Base-by-base conservation (phyloP, 176 grass and related monocot genomes). In the Urochloa ruziziensis region DNA sequence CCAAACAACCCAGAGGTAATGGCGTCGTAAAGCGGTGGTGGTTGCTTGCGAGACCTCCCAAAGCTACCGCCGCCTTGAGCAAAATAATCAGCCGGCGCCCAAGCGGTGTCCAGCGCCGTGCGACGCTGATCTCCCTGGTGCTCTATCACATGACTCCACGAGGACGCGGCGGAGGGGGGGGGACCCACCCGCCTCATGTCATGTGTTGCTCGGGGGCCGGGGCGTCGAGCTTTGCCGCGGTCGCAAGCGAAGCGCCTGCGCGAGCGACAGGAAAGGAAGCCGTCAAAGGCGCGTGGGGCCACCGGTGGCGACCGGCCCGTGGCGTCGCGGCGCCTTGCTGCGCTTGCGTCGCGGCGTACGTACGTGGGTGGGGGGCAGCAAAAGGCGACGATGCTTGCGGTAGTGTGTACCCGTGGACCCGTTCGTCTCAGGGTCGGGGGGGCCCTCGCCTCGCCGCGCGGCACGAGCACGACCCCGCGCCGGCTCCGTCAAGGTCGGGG, bases 271-370 rank as follows among this genome's bases (percentile, higher is more conserved):
- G 64, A 13, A 39, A 34, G 70, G 83, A 78, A 63, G 79, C 36
- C 73, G 79, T 86, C 83, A 90, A 90, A 86, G 9, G 7, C 87
- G 87, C 85, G 78, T 87, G 48, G 52, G 32, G 14, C 12, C 43
- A 43, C 39, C 2, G n/a, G 15, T 18, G 56, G 56, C 9, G 57
- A 42, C n/a, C 16, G 42, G 15, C 19, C 57, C 33, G 32, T 43
- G 37, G 40, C 67, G 72, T 58, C 47, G 47, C 46, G 46, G 46
- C 46, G 46, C 46, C 46, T 21, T 25, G 61, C 8, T 24, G 32
- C 63, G 62, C 63, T 68, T 35, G 73, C 73, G 56, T 44, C 10
- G 59, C 52, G 64, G 28, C 73, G 43, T 52, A 53, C 25, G 43
- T 21, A 49, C 4, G 33, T 6, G 53, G 25, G 68, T 16, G 21